Percentiles rank a stretch among this genome's conserved stretches.
Conservation (phyloP, 202 grass and related monocot genomes). For the Dendrocalamus latiflorus region DNA sequence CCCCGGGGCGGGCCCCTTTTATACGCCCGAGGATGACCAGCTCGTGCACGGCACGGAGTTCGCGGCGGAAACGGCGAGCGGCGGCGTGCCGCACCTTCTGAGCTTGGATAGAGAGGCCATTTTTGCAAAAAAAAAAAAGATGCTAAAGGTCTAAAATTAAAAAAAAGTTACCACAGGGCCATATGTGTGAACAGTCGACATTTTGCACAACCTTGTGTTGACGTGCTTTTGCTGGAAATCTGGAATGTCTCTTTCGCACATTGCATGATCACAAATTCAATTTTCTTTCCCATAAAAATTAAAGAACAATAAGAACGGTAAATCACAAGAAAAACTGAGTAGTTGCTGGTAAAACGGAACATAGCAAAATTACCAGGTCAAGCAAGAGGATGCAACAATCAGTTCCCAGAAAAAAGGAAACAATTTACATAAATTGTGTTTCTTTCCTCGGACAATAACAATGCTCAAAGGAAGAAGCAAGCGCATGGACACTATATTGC, state of each 20-base stretch:
- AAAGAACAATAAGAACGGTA: background rate
- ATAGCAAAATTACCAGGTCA: background rate
- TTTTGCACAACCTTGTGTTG: no score
- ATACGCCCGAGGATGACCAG: no score
- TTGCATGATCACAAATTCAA: background rate
- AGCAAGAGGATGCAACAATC: background rate
- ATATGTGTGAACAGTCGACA: no score
- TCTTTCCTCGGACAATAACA: background rate
- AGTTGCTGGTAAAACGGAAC: background rate
- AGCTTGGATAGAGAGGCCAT: no score
- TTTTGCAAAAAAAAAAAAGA: no score
- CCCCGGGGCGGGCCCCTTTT: no score
- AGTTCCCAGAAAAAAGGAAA: background rate
- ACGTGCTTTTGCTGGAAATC: background rate
- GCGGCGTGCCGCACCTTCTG: no score
- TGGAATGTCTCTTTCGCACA: background rate
- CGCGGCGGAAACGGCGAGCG: no score
- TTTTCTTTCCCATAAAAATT: background rate
- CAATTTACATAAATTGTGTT: conserved; percentile 23
- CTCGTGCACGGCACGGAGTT: no score
- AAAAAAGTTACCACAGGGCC: no score
- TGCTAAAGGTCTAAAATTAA: no score
- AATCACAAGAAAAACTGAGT: no score
- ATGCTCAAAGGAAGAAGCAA: conserved; percentile 21
- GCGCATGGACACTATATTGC: conserved; percentile 41